Percentiles rank a stretch among this genome's conserved stretches.
phyloP scores from a whole-genome alignment of 73 alveolate species.

The Stentor coeruleus region DNA sequence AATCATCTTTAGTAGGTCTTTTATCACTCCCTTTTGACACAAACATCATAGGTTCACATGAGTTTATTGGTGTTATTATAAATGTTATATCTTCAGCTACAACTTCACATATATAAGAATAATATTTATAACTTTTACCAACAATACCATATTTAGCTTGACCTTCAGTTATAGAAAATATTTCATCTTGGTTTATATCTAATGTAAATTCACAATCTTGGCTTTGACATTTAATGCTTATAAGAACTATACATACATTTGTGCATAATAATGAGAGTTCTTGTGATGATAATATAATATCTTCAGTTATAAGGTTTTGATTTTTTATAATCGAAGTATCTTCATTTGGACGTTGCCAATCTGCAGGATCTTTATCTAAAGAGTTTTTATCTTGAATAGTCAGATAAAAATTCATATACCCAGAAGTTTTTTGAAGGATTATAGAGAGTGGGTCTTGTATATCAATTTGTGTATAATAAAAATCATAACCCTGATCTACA shows the following conservation, averaged over 20 bases:
- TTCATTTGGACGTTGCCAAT: constrained; percentile 16
- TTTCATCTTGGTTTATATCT: not conserved
- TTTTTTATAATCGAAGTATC: not conserved
- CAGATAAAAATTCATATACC: not conserved
- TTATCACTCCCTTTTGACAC: not conserved
- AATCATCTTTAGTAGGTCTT: not conserved
- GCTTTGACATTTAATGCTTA: not conserved
- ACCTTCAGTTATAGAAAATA: not conserved
- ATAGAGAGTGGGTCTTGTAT: not conserved
- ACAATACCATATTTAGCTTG: not conserved
- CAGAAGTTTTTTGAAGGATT: not conserved
- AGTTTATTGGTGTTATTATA: not conserved
- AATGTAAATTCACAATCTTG: not conserved
- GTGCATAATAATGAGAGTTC: not conserved
- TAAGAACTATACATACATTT: constrained; percentile 5
- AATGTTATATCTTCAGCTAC: not conserved
- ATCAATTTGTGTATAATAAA: not conserved
- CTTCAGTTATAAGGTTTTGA: not conserved
- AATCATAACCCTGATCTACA: not conserved
- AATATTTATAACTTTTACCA: not conserved
- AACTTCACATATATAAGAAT: not conserved
- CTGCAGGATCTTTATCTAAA: not conserved
- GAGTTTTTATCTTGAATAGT: not conserved
- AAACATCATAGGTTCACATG: constrained; percentile 1
- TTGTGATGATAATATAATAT: not conserved